Percentiles rank a stretch among this genome's conserved stretches.
phyloP scores from a whole-genome alignment of 2,329 filamentous ascomycete genomes.

The Claviceps africana region DNA sequence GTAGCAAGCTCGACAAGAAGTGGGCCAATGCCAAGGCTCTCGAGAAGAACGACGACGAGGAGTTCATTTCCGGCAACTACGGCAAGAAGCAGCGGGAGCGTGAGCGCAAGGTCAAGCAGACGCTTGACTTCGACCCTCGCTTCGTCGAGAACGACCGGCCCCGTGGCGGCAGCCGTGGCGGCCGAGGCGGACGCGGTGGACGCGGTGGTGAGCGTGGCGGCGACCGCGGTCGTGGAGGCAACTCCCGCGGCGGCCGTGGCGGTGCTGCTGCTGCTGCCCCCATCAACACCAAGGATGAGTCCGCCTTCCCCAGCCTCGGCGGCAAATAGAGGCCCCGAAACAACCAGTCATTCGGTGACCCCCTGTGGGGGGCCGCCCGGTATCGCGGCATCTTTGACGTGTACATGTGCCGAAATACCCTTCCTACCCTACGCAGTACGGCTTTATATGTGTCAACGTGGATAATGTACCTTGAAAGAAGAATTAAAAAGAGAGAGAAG shows the following conservation, averaged over 20 bases:
- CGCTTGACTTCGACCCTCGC: conserved; percentile 77
- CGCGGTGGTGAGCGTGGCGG: conserved; percentile 37
- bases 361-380: neutral
- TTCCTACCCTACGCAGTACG: neutral
- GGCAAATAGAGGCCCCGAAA: conserved; percentile 29
- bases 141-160: conserved; percentile 56
- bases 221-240: conserved; percentile 29
- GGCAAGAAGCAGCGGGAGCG: conserved; percentile 77
- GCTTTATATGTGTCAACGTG: conserved; percentile 4
- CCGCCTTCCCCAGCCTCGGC: conserved; percentile 47
- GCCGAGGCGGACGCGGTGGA: conserved; percentile 37
- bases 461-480: conserved; percentile 3
- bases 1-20: conserved; percentile 77
- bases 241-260: conserved; percentile 29
- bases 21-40: conserved; percentile 73
- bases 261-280: conserved; percentile 23
- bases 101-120: conserved; percentile 82
- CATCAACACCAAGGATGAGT: conserved; percentile 45
- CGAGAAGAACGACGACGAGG: conserved; percentile 51
- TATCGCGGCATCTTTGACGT: conserved; percentile 3
- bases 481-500: neutral
- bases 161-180: conserved; percentile 38
- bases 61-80: conserved; percentile 60
- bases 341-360: neutral
- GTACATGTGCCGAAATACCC: conserved; percentile 6